A percentile compares a stretch with the other conserved stretches of the same genome.
Evolutionary conservation across 1,139 yeast species (phyloP).

Genomic region (Blastobotrys raffinosifermentans): DNA sequence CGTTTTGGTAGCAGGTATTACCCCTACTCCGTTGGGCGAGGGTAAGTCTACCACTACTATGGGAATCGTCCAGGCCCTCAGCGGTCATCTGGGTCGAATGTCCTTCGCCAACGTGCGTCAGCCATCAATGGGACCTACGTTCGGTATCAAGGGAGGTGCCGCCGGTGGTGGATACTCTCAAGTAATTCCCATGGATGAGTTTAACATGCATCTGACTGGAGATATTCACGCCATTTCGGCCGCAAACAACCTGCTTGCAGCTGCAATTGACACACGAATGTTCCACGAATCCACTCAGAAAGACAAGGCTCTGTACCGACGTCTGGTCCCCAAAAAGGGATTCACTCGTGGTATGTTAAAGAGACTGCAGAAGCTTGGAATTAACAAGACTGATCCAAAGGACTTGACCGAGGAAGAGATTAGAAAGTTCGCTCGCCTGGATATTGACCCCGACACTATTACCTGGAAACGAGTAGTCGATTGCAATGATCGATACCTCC

Average conservation of each 20-base stretch:
- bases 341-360: conserved; percentile 75
- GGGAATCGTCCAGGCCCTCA: conserved; percentile 97
- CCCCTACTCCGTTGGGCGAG: conserved; percentile 98
- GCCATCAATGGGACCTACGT: conserved; percentile 98
- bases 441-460: conserved; percentile 88
- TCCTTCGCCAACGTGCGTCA: conserved; percentile 96
- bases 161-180: conserved; percentile 99
- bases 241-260: conserved; percentile 93
- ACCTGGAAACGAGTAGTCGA: conserved; percentile 98
- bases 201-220: conserved; percentile 96
- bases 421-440: conserved; percentile 70
- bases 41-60: conserved; percentile 97
- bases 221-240: conserved; percentile 96
- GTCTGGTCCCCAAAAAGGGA: conserved; percentile 93
- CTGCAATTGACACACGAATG: conserved; percentile 96
- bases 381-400: conserved; percentile 74
- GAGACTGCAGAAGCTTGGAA: conserved; percentile 76
- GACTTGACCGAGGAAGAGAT: conserved; percentile 79
- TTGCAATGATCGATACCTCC: conserved; percentile 86
- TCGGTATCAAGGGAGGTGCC: conserved; percentile 98
- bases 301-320: conserved; percentile 77
- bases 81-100: conserved; percentile 82
- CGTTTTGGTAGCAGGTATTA: conserved; percentile 91
- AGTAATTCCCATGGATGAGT: conserved; percentile 98
- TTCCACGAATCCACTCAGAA: conserved; percentile 93